Conservation (phyloP, 1,284 basidiomycete genomes). For the Ustilago shanxiensis region DNA sequence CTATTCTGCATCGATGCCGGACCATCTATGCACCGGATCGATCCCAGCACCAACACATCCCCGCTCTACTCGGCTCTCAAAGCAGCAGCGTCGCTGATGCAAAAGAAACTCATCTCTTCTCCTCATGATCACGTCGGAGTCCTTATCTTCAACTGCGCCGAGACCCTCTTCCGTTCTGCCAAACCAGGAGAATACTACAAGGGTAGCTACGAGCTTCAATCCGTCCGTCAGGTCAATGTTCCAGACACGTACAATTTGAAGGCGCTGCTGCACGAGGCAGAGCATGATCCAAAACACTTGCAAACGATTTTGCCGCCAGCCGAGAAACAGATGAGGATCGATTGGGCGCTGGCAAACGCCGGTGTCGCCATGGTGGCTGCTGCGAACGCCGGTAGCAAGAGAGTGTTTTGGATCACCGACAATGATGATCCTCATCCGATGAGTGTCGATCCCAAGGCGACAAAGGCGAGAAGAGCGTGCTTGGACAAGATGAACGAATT, state of each 20-base stretch:
- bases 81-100: slow-evolving; percentile 84
- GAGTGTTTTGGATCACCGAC: slow-evolving; percentile 92
- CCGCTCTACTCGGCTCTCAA: slow-evolving; percentile 77
- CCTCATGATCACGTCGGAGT: slow-evolving; percentile 90
- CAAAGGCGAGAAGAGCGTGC: slow-evolving; percentile 41
- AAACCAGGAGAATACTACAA: slow-evolving; percentile 74
- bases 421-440: slow-evolving; percentile 78
- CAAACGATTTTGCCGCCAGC: slow-evolving; percentile 59
- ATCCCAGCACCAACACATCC: slow-evolving; percentile 54
- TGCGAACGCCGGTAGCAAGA: slow-evolving; percentile 86
- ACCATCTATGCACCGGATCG: slow-evolving; percentile 80
- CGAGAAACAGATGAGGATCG: slow-evolving; percentile 74
- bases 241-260: slow-evolving; percentile 72
- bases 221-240: slow-evolving; percentile 82
- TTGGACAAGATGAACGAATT: slow-evolving; percentile 75
- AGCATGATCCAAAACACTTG: slow-evolving; percentile 65
- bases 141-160: slow-evolving; percentile 89
- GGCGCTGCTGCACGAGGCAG: slow-evolving; percentile 74
- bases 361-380: slow-evolving; percentile 73
- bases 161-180: slow-evolving; percentile 52
- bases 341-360: slow-evolving; percentile 76
- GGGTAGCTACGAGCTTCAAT: slow-evolving; percentile 81
- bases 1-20: slow-evolving; percentile 95
- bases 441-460: slow-evolving; percentile 71
- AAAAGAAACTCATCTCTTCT: slow-evolving; percentile 87